phyloP scores from a whole-genome alignment of 164 flowering plant genomes.

The Chimonanthus salicifolius region DNA sequence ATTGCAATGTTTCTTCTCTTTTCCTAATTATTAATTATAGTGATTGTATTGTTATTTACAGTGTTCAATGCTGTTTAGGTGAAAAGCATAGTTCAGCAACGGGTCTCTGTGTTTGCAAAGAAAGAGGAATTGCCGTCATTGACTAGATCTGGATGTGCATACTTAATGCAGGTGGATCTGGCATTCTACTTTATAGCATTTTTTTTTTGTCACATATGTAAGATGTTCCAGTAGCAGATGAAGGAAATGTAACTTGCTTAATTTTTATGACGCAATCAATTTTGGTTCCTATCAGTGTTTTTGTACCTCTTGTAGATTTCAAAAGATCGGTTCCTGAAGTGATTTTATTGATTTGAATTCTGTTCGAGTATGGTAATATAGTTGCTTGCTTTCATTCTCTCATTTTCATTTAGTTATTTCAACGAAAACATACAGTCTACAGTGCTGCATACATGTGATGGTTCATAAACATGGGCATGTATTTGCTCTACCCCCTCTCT shows the following conservation, averaged over 20 bases:
- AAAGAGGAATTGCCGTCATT: conserved; percentile 87
- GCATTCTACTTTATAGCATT: neutral
- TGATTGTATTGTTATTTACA: no score
- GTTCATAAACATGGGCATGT: neutral
- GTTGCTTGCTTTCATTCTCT: no score
- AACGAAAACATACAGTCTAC: neutral
- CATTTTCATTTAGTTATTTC: neutral
- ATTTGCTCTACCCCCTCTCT: no score
- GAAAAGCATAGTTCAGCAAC: conserved; percentile 70
- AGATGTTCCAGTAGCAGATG: neutral
- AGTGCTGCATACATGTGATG: neutral
- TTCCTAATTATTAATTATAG: neutral
- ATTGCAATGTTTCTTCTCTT: conserved; percentile 6
- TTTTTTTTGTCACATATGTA: neutral
- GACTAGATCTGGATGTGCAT: conserved; percentile 97
- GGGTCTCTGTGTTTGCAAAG: conserved; percentile 86
- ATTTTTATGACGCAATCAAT: neutral
- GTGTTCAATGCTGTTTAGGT: conserved; percentile 28
- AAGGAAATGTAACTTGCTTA: neutral
- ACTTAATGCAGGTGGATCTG: conserved; percentile 76
- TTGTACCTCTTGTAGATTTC: neutral
- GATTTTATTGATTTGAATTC: neutral
- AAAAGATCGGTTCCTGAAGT: neutral
- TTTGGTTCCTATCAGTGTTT: neutral
- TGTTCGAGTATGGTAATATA: neutral